A percentile compares a stretch with the other conserved stretches of the same genome.
phyloP scores from a whole-genome alignment of 768 basidiomycete species.

The Rhizopogon rudus region DNA sequence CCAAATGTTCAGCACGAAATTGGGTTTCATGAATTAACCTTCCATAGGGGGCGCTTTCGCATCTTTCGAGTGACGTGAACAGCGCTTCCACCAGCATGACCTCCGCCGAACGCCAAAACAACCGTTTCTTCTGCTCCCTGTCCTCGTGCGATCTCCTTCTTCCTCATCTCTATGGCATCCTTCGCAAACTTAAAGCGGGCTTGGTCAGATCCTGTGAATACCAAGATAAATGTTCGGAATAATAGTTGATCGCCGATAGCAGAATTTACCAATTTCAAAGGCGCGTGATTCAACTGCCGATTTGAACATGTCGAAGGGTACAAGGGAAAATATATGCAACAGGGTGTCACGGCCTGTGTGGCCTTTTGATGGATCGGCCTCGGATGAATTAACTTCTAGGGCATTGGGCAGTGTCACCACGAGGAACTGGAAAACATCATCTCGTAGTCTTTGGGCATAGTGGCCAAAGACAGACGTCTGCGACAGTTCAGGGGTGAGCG shows the following conservation, averaged over 20 bases:
- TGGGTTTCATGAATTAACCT: slow-evolving; percentile 67
- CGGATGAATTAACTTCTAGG: slow-evolving; percentile 47
- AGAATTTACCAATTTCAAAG: slow-evolving; percentile 68
- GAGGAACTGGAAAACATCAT: slow-evolving; percentile 77
- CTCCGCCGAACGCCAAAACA: slow-evolving; percentile 81
- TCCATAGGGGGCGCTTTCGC: slow-evolving; percentile 78
- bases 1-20: slow-evolving; percentile 11
- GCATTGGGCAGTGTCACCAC: slow-evolving; percentile 67
- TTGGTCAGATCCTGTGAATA: slow-evolving; percentile 66
- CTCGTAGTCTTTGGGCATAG: slow-evolving; percentile 70
- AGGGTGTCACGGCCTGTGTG: slow-evolving; percentile 60
- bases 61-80: slow-evolving; percentile 87
- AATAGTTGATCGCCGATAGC: slow-evolving; percentile 2
- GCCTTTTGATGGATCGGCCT: slow-evolving; percentile 31
- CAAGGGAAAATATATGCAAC: slow-evolving; percentile 67
- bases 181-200: slow-evolving; percentile 90
- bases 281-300: slow-evolving; percentile 71
- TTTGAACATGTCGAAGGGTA: slow-evolving; percentile 89
- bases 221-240: slow-evolving; percentile 10
- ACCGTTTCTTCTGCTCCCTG: slow-evolving; percentile 84
- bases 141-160: slow-evolving; percentile 68
- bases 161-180: slow-evolving; percentile 80
- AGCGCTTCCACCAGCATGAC: slow-evolving; percentile 60
- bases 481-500: slow-evolving; percentile 37
- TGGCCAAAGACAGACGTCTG: slow-evolving; percentile 64